Conservation (phyloP, 371 early-diverging fungal species). For the Cokeromyces recurvatus region DNA sequence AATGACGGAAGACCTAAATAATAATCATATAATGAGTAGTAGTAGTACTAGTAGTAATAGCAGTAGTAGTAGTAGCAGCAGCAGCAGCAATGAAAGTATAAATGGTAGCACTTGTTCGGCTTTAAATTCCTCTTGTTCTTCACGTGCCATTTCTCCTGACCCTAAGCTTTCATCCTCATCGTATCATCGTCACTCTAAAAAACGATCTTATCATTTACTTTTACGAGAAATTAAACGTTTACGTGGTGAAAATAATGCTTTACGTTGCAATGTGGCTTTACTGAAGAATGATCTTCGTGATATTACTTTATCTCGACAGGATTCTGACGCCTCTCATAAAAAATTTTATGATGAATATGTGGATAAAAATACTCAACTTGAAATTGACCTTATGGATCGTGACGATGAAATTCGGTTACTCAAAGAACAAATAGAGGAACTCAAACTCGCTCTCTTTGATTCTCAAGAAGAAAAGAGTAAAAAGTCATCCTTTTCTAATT, state of each 20-base stretch:
- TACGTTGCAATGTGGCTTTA: constrained; percentile 27
- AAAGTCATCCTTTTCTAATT: too few species aligned
- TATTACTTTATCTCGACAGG: constrained; percentile 28
- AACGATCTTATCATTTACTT: constrained; percentile 19
- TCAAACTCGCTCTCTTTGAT: constrained; percentile 1
- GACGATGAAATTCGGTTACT: constrained; percentile 27
- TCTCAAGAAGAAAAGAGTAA: too few species aligned
- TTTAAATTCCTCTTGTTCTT: constrained; percentile 4
- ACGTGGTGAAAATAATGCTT: constrained; percentile 31
- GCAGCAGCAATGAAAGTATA: too few species aligned
- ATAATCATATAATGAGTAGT: too few species aligned
- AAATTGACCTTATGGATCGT: constrained; percentile 24
- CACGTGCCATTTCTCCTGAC: constrained; percentile 12
- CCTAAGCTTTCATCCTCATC: neutral
- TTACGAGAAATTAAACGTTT: constrained; percentile 39
- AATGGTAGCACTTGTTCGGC: neutral
- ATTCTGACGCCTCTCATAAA: constrained; percentile 34
- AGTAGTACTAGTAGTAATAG: too few species aligned
- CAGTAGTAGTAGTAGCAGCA: too few species aligned
- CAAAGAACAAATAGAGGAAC: constrained; percentile 21
- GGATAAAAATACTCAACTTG: constrained; percentile 21
- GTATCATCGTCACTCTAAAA: constrained; percentile 10
- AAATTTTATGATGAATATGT: constrained; percentile 27
- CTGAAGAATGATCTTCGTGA: constrained; percentile 35
- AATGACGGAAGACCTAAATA: too few species aligned